These are phyloP conservation scores for Saraca asoca DNA, from an alignment of 331 rosid genomes.

Conservation along the genomic window DNA sequence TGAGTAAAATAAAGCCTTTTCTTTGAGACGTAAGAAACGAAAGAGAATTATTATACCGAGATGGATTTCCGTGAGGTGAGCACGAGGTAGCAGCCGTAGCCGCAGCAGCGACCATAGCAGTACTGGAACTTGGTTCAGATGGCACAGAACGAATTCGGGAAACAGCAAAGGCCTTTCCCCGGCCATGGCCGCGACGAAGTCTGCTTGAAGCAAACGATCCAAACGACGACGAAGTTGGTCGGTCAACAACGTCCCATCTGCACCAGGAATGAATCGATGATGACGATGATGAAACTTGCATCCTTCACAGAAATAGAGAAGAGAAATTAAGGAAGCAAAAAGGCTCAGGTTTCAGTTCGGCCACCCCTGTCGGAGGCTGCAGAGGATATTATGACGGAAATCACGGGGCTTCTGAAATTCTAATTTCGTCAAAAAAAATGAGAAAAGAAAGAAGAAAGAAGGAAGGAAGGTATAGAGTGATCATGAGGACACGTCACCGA, in stretches of 20 bases:
- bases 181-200: neutral
- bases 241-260: slow-evolving; percentile 17
- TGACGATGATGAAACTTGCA: slow-evolving; percentile 51
- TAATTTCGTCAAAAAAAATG: slow-evolving; percentile 3
- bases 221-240: slow-evolving; percentile 1
- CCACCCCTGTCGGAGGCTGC: neutral
- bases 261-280: slow-evolving; percentile 34
- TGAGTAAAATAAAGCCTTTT: slow-evolving; percentile 11
- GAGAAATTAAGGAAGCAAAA: neutral
- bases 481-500: slow-evolving; percentile 48
- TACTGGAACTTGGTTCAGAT: slow-evolving; percentile 28
- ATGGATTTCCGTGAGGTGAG: slow-evolving; percentile 17
- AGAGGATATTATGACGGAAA: slow-evolving; percentile 4
- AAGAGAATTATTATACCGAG: neutral
- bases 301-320: slow-evolving; percentile 7
- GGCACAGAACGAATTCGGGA: slow-evolving; percentile 15
- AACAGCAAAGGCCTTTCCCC: slow-evolving; percentile 1
- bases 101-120: neutral
- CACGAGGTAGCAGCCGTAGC: slow-evolving; percentile 15
- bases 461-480: slow-evolving; percentile 52
- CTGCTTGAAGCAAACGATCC: slow-evolving; percentile 19
- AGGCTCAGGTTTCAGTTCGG: neutral
- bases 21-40: slow-evolving; percentile 36
- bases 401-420: neutral
- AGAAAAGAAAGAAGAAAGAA: slow-evolving; percentile 26